phyloP scores from a whole-genome alignment of 495 filamentous ascomycete genomes.

The Filosporella fistucella region DNA sequence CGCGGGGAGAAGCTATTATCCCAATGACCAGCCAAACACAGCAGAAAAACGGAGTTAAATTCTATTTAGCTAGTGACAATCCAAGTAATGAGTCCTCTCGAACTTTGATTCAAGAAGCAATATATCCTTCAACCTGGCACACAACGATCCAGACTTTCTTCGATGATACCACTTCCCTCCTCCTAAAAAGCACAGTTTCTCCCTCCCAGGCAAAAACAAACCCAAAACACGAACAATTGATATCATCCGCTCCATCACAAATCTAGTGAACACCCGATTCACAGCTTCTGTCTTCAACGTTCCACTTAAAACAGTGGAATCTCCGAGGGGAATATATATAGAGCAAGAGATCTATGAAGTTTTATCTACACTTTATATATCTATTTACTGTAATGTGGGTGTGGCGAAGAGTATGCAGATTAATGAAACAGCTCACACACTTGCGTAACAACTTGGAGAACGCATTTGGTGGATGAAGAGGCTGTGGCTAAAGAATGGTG shows the following conservation, averaged over 20 bases:
- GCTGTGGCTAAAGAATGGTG: constrained; percentile 50
- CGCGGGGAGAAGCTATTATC: constrained; percentile 55
- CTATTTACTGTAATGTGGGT: constrained; percentile 44
- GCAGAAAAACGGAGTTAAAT: constrained; percentile 39
- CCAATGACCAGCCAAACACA: constrained; percentile 46
- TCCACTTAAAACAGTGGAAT: constrained; percentile 65
- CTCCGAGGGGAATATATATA: constrained; percentile 66
- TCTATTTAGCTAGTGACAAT: constrained; percentile 53
- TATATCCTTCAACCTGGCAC: constrained; percentile 52
- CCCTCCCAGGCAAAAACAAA: constrained; percentile 30
- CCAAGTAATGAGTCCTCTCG: constrained; percentile 37
- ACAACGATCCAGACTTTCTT: constrained; percentile 58
- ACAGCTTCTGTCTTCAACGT: constrained; percentile 68
- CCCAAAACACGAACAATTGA: constrained; percentile 78
- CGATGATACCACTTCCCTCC: constrained; percentile 54
- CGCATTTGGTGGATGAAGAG: constrained; percentile 65
- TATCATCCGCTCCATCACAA: constrained; percentile 71
- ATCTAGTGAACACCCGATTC: constrained; percentile 68
- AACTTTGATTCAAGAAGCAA: constrained; percentile 53
- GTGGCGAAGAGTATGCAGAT: constrained; percentile 50
- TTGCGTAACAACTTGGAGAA: constrained; percentile 57
- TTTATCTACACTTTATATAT: constrained; percentile 60
- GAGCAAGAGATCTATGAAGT: constrained; percentile 76
- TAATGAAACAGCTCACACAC: constrained; percentile 55
- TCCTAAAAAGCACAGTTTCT: constrained; percentile 62